A percentile compares a stretch with the other conserved stretches of the same genome.
phyloP scores from a whole-genome alignment of 495 filamentous ascomycete species.

The Penicillium egyptiacum region DNA sequence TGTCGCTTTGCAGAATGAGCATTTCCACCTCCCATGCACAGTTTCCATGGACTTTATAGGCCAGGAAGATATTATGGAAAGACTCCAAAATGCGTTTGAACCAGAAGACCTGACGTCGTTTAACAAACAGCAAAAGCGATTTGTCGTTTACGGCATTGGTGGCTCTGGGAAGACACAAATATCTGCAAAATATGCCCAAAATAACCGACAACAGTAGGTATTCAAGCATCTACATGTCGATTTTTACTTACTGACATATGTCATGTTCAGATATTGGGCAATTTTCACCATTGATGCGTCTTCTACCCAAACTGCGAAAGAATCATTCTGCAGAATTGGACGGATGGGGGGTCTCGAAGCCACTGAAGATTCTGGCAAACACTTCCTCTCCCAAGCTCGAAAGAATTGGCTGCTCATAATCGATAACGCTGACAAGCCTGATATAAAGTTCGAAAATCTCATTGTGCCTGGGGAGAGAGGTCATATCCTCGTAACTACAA shows the following conservation, averaged over 20 bases:
- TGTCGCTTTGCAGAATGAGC: neutral
- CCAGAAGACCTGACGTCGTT: neutral
- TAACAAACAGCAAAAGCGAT: neutral
- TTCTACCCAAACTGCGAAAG: neutral
- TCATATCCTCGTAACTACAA: slow-evolving; percentile 41
- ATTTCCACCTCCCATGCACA: neutral
- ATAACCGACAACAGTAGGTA: neutral
- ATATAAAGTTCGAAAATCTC: slow-evolving; percentile 22
- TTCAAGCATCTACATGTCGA: neutral
- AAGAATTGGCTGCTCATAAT: slow-evolving; percentile 41
- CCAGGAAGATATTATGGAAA: neutral
- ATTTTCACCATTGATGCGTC: neutral
- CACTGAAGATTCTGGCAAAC: neutral
- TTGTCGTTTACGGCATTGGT: neutral
- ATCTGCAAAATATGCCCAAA: neutral
- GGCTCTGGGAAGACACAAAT: neutral
- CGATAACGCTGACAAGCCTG: slow-evolving; percentile 39
- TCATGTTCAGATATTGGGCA: neutral
- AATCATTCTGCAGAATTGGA: neutral
- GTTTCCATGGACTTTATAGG: neutral
- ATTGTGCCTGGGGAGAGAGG: slow-evolving; percentile 38
- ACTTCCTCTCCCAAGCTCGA: neutral
- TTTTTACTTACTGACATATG: neutral
- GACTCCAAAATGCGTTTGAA: neutral
- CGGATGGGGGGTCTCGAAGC: neutral